Evolutionary conservation across 441 rosid genomes (phyloP).

Genomic region (Gossypium schwendimanii): DNA sequence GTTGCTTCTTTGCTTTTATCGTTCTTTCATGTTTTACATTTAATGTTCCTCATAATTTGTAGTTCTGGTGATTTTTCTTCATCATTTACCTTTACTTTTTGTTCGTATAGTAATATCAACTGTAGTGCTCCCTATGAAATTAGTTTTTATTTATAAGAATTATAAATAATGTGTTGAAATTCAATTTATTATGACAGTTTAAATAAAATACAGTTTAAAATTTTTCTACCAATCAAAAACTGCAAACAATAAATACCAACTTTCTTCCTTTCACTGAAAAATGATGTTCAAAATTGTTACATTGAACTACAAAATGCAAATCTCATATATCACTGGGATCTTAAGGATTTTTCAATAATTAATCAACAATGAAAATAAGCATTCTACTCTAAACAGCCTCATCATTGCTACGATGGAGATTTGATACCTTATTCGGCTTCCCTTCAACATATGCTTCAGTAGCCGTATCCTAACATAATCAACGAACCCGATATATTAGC

Average conservation of each 20-base stretch:
- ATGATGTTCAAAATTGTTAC: not conserved
- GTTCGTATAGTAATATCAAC: too few species aligned
- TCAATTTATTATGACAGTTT: too few species aligned
- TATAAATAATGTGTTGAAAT: too few species aligned
- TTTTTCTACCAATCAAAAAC: not conserved
- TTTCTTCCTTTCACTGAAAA: not conserved
- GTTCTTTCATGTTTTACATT: too few species aligned
- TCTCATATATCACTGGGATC: not conserved
- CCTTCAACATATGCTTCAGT: conserved; percentile 14
- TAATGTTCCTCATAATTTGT: too few species aligned
- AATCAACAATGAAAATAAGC: conserved; percentile 11
- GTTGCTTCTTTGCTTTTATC: too few species aligned
- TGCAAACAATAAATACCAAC: not conserved
- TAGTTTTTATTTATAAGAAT: too few species aligned
- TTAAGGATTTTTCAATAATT: not conserved
- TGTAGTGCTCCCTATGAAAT: too few species aligned
- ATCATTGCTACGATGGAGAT: not conserved
- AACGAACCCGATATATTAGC: too few species aligned
- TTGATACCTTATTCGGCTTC: not conserved
- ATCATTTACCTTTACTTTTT: too few species aligned
- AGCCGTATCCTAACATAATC: conserved; percentile 16
- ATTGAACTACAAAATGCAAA: not conserved
- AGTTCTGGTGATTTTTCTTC: too few species aligned
- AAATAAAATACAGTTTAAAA: too few species aligned
- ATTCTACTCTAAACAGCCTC: not conserved